Evolutionary conservation across 176 grass and related monocot species (phyloP), one percentile per base, ranked within the genome.

Genomic region (Microstegium vimineum): DNA sequence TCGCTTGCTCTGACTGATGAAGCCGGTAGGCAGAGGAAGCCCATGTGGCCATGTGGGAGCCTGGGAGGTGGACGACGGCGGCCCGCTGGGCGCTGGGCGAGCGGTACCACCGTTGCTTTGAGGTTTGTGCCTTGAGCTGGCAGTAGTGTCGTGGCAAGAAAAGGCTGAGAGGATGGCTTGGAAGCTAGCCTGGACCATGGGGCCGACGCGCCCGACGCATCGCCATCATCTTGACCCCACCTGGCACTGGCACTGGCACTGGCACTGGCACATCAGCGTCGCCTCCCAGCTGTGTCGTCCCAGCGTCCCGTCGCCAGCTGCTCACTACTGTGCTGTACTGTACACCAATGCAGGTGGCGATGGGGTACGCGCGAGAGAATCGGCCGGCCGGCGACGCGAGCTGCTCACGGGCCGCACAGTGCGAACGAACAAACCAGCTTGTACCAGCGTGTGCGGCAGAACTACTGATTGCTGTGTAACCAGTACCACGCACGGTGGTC

Each of bases 111-210:
- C 6, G 11, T 16, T 46, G 15, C 38, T 41, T 41, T 11, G 38
- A 41, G n/a, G n/a, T n/a, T n/a, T n/a, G n/a, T n/a, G 38, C 38
- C 51, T 71, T 62, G 76, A 73, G 59, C 84, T 79, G 83, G 83
- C 75, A 28, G 15, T 17, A 28, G n/a, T 31, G 49, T 62, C 36
- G n/a, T 16, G 37, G 67, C 15, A n/a, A 57, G 59, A 20, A 36
- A 59, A 74, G 28, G 41, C 40, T 8, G 81, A 68, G 46, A 42
- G 33, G 34, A 32, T 22, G 38, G 54, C 75, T 79, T 85, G 56
- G 76, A 61, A 16, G n/a, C 17, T 73, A 63, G 34, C 47, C 10
- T 18, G 54, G 12, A 16, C 22, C 15, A 3, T 17, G 56, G 75
- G n/a, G n/a, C n/a, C n/a, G n/a, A n/a, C n/a, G n/a, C 31, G 54